A percentile compares a stretch with the other conserved stretches of the same genome.
phyloP scores from a whole-genome alignment of 2,329 filamentous ascomycete species.

The Colletotrichum spinosum region DNA sequence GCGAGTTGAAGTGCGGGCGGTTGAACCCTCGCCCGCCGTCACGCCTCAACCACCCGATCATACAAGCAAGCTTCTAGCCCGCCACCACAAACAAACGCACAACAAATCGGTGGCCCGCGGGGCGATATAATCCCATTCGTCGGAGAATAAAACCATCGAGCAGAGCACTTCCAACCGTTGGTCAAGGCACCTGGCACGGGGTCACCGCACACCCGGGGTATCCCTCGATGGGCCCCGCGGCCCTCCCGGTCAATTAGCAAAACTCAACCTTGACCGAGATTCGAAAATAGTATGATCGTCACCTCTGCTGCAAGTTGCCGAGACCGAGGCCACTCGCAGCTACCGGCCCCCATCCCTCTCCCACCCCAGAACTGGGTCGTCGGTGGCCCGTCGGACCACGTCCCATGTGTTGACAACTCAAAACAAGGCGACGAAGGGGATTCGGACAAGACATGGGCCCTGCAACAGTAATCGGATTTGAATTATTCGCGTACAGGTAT shows the following conservation, averaged over 20 bases:
- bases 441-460: neutral
- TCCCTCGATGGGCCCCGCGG: neutral
- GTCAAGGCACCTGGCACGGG: neutral
- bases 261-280: neutral
- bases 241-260: too few species aligned
- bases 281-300: constrained; percentile 1
- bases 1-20: too few species aligned
- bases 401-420: constrained; percentile 6
- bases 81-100: neutral
- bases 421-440: constrained; percentile 11
- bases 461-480: too few species aligned
- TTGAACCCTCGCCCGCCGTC: too few species aligned
- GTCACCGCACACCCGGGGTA: neutral
- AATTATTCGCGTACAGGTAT: too few species aligned
- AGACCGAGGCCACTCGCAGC: neutral
- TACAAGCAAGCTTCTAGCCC: neutral
- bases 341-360: too few species aligned
- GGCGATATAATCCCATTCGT: too few species aligned
- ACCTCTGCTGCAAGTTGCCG: neutral
- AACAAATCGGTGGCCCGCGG: neutral
- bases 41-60: too few species aligned
- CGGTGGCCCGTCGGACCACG: neutral
- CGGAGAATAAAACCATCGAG: neutral
- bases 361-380: too few species aligned
- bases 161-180: constrained; percentile 13